Percentiles rank a stretch among this genome's conserved stretches.
phyloP scores from a whole-genome alignment of 805 yeast genomes.

The Candida nemodendra region DNA sequence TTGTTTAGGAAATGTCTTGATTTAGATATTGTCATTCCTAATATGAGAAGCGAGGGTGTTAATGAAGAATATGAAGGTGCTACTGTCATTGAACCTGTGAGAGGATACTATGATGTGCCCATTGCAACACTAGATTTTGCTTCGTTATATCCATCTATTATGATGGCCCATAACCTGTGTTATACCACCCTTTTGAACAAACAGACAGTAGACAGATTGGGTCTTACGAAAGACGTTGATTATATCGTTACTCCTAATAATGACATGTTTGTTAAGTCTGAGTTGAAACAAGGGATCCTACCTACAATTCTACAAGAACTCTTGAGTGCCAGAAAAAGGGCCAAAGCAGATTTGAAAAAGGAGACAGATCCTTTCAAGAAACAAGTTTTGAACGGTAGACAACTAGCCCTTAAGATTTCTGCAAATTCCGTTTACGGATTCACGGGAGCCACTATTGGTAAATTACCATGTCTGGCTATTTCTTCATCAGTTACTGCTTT shows the following conservation, averaged over 20 bases:
- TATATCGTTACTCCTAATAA: conserved; percentile 89
- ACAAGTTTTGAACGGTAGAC: conserved; percentile 95
- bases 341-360: conserved; percentile 83
- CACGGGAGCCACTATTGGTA: conserved; percentile 98
- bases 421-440: conserved; percentile 99
- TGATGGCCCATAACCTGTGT: conserved; percentile 98
- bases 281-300: conserved; percentile 74
- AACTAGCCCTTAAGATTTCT: conserved; percentile 90
- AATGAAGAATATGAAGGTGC: conserved; percentile 98
- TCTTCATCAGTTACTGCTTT: conserved; percentile 94
- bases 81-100: conserved; percentile 92
- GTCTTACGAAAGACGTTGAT: conserved; percentile 67
- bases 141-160: conserved; percentile 94
- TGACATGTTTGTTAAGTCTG: conserved; percentile 77
- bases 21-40: conserved; percentile 86
- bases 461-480: conserved; percentile 92
- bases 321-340: conserved; percentile 87
- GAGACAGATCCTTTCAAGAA: conserved; percentile 93
- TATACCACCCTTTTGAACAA: conserved; percentile 83
- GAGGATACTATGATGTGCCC: conserved; percentile 96
- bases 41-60: conserved; percentile 76
- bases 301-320: conserved; percentile 92
- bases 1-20: conserved; percentile 88
- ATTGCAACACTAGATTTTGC: conserved; percentile 98
- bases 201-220: conserved; percentile 62